These are phyloP conservation scores for Diaporthe sp. DNA, from an alignment of 2,329 filamentous ascomycete species.

Conservation along the genomic window DNA sequence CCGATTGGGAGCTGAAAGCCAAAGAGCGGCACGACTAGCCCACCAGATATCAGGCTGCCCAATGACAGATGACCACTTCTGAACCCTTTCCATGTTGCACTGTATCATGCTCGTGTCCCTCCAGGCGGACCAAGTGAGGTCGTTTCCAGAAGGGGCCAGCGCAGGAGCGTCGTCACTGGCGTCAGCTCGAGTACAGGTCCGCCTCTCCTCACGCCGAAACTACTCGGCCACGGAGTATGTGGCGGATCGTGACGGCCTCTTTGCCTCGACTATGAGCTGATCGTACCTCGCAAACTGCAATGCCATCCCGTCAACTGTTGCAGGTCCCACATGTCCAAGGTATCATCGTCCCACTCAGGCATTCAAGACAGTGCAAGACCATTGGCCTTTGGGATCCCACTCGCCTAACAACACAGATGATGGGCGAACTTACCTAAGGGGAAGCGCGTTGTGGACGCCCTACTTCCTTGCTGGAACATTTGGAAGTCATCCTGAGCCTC, in stretches of 20 bases:
- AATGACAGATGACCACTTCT: not conserved
- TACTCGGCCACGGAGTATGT: not conserved
- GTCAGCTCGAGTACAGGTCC: not conserved
- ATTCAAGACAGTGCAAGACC: not conserved
- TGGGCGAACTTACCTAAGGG: not conserved
- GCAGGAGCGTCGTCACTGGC: not conserved
- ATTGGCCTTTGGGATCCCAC: not conserved
- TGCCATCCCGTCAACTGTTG: conserved; percentile 15
- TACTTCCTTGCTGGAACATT: not conserved
- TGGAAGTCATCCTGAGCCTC: not conserved
- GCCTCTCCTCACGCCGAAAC: not conserved
- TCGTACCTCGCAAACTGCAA: not conserved
- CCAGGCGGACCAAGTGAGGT: not conserved
- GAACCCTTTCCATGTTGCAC: not conserved
- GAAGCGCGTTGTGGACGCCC: not conserved
- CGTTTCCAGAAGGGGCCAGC: not conserved
- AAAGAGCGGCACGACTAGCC: not conserved
- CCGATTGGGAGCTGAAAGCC: not conserved
- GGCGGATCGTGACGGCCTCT: not conserved
- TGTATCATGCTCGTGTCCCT: conserved; percentile 13
- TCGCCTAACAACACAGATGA: conserved; percentile 18
- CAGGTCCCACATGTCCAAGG: conserved; percentile 24
- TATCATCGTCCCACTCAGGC: conserved; percentile 29
- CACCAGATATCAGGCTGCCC: not conserved
- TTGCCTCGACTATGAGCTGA: not conserved